Evolutionary conservation across 129 eudicot genomes (phyloP), one percentile per base, ranked within the genome.

Genomic region (Arctium lappa): DNA sequence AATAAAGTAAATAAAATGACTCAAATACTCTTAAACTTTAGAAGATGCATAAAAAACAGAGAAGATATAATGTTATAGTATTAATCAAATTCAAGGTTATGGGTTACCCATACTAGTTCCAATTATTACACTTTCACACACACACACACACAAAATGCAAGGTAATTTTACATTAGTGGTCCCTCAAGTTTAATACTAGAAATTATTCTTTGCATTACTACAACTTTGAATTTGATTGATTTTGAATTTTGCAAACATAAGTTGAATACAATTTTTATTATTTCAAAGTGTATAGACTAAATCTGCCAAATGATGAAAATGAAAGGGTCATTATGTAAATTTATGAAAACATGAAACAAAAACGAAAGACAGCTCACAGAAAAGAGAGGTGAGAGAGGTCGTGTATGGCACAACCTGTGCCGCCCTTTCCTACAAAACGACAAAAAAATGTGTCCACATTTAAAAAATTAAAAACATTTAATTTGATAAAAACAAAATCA

Each of bases 371-470:
- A 84, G 87, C 84, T 84, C 84, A 84, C 22, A 73, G 75, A 6
- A 10, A 44, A 42, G 3, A 5, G 66, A 44, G 63, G 56, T 72
- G 65, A 60, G 22, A 2, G 76, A 27, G 56, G 83, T 84, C 83
- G 84, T 84, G 87, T 80, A 73, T 69, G 83, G 87, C 87, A 84
- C 75, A 84, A 84, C 83, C 56, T 60, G 70, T 68, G 80, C 70
- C 30, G 74, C 76, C 44, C 76, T 79, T 79, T 72, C 70, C 6
- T 73, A 71, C 31, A 73, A 37, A 34, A 84, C 62, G 75, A 84
- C 83, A 78, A 78, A 39, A 78, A 39, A 65, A 1, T 40, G 73
- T 42, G 42, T 74, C 18, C 1, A 34, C 4, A 46, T 27, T 80
- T 69, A 8, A 39, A 79, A 44, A 69, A 44, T 36, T 37, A 37